Evolutionary conservation across 2,329 filamentous ascomycete species (phyloP).

Genomic region (Aureobasidium sp.): DNA sequence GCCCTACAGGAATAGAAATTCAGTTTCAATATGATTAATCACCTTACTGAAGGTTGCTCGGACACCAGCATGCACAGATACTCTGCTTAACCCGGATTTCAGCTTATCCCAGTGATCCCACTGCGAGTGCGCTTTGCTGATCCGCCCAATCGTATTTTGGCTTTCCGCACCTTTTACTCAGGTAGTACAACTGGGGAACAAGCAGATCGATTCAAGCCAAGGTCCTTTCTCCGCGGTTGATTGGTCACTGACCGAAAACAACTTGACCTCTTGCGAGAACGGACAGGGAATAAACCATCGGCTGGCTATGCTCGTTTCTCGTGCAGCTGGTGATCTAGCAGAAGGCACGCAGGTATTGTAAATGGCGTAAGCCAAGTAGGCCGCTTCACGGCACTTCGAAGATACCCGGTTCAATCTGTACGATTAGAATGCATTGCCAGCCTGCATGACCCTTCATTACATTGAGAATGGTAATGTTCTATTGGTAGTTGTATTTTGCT

Average conservation of each 20-base stretch:
- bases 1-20: background rate
- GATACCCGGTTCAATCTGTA: background rate
- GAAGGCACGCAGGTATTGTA: background rate
- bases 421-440: background rate
- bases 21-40: background rate
- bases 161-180: slow-evolving; percentile 10
- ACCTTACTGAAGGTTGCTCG: slow-evolving; percentile 10
- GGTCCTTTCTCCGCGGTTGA: background rate
- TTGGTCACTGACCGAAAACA: background rate
- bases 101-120: background rate
- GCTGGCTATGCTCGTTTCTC: background rate
- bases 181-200: background rate
- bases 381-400: no score
- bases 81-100: slow-evolving; percentile 4
- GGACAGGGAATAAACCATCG: background rate
- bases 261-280: background rate
- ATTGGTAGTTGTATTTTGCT: background rate
- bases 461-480: no score
- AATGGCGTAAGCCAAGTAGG: background rate
- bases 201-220: background rate
- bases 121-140: background rate
- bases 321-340: background rate
- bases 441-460: background rate
- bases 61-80: slow-evolving; percentile 3
- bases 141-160: slow-evolving; percentile 3